A percentile compares a stretch with the other conserved stretches of the same genome.
phyloP scores from a whole-genome alignment of 2,329 filamentous ascomycete species.

The Nemania abortiva region DNA sequence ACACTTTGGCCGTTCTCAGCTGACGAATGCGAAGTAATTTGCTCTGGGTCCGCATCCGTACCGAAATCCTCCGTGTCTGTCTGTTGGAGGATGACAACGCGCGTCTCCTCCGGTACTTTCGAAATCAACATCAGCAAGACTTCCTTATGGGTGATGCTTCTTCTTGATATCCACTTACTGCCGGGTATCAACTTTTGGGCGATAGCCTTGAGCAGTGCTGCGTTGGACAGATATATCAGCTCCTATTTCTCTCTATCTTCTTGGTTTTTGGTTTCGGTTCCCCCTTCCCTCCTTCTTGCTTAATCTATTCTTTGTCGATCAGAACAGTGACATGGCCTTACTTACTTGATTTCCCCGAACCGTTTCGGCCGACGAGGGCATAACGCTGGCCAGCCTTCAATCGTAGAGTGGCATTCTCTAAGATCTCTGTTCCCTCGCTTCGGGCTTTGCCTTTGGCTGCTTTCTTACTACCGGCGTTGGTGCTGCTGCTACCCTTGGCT shows the following conservation, averaged over 20 bases:
- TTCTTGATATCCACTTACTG: constrained; percentile 47
- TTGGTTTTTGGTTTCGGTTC: not conserved
- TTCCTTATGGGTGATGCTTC: not conserved
- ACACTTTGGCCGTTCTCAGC: constrained; percentile 56
- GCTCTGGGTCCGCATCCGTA: constrained; percentile 46
- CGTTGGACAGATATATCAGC: constrained; percentile 11
- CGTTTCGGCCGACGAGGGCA: constrained; percentile 83
- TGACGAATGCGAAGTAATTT: constrained; percentile 24
- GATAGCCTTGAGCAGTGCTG: constrained; percentile 79
- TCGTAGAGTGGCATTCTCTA: constrained; percentile 76
- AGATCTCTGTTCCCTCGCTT: constrained; percentile 67
- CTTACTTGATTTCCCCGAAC: constrained; percentile 84
- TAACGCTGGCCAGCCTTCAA: constrained; percentile 81
- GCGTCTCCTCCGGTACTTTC: constrained; percentile 69
- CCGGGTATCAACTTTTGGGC: constrained; percentile 83
- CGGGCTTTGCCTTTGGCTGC: constrained; percentile 59
- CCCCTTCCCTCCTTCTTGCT: not conserved
- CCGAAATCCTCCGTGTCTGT: constrained; percentile 60
- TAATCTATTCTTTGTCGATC: not conserved
- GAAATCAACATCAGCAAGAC: constrained; percentile 12
- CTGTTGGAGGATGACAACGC: constrained; percentile 78
- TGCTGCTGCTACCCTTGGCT: constrained; percentile 11
- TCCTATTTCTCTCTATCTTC: not conserved
- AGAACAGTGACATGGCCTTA: not conserved
- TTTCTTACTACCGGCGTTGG: constrained; percentile 42